Conservation (phyloP, 2,329 filamentous ascomycete genomes). For the Ceratocystis cacaofunesta region DNA sequence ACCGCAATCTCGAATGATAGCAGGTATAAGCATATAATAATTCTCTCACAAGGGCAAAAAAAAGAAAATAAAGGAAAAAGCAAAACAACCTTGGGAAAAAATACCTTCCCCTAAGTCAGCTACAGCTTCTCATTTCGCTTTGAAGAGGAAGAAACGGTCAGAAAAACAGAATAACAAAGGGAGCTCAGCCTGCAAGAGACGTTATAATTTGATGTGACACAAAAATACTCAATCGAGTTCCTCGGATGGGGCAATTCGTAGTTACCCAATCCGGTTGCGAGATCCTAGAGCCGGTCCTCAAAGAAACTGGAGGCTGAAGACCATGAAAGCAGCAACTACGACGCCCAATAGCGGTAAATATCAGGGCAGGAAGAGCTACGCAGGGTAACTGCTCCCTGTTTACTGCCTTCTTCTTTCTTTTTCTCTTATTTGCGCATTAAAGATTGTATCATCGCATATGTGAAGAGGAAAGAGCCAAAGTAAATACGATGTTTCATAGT, state of each 20-base stretch:
- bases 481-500: neutral
- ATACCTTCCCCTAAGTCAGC: too few species aligned
- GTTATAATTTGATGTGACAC: neutral
- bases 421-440: neutral
- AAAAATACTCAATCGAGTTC: slow-evolving; percentile 1
- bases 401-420: neutral
- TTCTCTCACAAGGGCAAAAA: neutral
- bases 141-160: neutral
- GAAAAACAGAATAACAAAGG: neutral
- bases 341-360: neutral
- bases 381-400: neutral
- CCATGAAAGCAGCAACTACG: neutral
- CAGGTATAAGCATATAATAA: neutral
- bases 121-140: neutral
- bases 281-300: neutral
- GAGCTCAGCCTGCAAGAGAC: neutral
- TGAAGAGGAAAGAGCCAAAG: neutral
- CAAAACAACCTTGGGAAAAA: neutral
- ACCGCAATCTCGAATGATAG: neutral
- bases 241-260: neutral
- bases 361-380: neutral
- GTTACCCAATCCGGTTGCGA: neutral
- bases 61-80: neutral
- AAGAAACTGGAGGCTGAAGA: neutral
- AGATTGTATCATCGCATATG: neutral